phyloP scores from a whole-genome alignment of 441 rosid genomes.

The Populus tomentosa region DNA sequence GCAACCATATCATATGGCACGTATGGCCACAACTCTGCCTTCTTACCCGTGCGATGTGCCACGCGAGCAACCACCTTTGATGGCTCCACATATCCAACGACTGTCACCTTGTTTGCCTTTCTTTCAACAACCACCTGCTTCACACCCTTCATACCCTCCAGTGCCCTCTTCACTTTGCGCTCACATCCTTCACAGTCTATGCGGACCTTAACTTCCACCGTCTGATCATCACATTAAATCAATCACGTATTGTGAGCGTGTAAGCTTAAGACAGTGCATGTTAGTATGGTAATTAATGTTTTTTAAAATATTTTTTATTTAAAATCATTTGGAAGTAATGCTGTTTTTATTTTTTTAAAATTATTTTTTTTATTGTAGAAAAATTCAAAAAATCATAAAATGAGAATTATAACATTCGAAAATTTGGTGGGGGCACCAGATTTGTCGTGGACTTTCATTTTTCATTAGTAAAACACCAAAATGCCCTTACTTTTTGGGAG shows the following conservation, averaged over 20 bases:
- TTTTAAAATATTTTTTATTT: no score
- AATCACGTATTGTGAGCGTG: not conserved
- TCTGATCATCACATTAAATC: constrained; percentile 33
- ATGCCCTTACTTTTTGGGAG: not conserved
- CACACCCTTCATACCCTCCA: constrained; percentile 90
- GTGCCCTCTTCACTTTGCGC: constrained; percentile 64
- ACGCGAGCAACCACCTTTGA: constrained; percentile 68
- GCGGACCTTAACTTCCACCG: constrained; percentile 83
- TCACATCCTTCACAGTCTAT: constrained; percentile 98
- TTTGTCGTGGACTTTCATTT: not conserved
- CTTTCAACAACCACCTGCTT: constrained; percentile 68
- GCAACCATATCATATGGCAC: constrained; percentile 85
- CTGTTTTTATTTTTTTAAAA: no score
- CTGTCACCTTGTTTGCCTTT: constrained; percentile 74
- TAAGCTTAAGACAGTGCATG: no score
- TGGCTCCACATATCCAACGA: constrained; percentile 76
- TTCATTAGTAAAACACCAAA: not conserved
- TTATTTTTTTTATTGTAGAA: no score
- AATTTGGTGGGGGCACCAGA: not conserved
- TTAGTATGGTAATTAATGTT: no score
- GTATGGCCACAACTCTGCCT: constrained; percentile 84
- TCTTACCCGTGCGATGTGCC: constrained; percentile 83
- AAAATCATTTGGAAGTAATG: no score
- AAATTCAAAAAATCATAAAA: not conserved
- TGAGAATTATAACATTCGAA: not conserved